These are phyloP conservation scores for Lachnellula arida DNA, from an alignment of 2,329 filamentous ascomycete species.

Conservation along the genomic window DNA sequence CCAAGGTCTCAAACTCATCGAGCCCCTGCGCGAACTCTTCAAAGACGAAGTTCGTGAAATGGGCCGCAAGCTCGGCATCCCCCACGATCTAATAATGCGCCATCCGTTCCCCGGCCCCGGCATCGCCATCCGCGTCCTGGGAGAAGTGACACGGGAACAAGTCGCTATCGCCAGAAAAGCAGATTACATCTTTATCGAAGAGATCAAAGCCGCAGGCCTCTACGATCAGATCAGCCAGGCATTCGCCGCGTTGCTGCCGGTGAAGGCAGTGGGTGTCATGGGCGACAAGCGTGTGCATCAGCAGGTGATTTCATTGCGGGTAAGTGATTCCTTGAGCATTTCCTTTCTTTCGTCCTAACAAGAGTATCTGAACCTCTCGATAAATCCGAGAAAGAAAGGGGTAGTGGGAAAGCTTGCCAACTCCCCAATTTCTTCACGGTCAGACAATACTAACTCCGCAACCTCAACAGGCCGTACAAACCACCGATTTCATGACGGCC, in stretches of 20 bases:
- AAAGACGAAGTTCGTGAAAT: constrained; percentile 76
- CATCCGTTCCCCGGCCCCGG: constrained; percentile 75
- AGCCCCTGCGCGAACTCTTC: constrained; percentile 75
- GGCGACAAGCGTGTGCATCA: constrained; percentile 64
- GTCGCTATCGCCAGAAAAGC: constrained; percentile 76
- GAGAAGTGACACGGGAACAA: constrained; percentile 75
- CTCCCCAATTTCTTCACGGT: too few relatives aligned
- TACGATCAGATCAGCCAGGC: constrained; percentile 70
- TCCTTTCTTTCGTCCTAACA: too few relatives aligned
- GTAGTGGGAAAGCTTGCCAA: too few relatives aligned
- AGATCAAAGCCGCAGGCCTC: constrained; percentile 67
- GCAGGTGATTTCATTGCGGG: constrained; percentile 54
- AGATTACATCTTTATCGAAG: constrained; percentile 72
- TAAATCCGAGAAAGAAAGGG: too few relatives aligned
- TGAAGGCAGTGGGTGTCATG: constrained; percentile 62
- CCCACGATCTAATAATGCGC: constrained; percentile 70
- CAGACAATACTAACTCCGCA: too few relatives aligned
- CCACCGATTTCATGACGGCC: constrained; percentile 39
- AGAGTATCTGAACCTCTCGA: too few relatives aligned
- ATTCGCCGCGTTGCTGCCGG: constrained; percentile 62
- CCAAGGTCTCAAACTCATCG: constrained; percentile 60
- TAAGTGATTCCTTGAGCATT: too few relatives aligned
- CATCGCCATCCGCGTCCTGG: constrained; percentile 66
- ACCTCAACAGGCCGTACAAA: constrained; percentile 47
- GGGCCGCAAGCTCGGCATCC: constrained; percentile 65